A percentile compares a stretch with the other conserved stretches of the same genome.
Conservation (phyloP, 225 moss, liverwort and hornwort species). For the Takakia lepidozioides region DNA sequence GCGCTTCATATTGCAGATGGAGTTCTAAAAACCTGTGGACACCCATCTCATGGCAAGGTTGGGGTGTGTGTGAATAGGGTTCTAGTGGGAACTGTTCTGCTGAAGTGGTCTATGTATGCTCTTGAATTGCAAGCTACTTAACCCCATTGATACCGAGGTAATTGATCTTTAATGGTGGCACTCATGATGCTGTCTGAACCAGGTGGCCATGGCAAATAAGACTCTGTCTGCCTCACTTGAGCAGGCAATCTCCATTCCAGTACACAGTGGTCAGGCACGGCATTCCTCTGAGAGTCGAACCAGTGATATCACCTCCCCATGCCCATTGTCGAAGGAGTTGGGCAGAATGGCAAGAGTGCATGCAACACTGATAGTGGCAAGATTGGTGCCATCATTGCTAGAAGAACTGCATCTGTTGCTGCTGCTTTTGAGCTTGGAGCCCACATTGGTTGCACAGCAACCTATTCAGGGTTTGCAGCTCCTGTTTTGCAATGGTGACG, state of each 20-base stretch:
- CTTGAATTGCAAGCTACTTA: too few relatives aligned
- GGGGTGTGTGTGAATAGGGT: too few relatives aligned
- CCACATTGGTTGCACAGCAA: conserved; percentile 32
- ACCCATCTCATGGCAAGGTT: too few relatives aligned
- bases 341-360: conserved; percentile 51
- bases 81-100: too few relatives aligned
- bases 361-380: conserved; percentile 50
- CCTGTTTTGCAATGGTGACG: conserved; percentile 44
- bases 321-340: conserved; percentile 24
- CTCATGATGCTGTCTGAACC: not conserved
- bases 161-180: too few relatives aligned
- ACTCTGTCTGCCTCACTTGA: conserved; percentile 13
- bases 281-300: conserved; percentile 19
- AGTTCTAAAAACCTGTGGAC: too few relatives aligned
- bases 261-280: conserved; percentile 19
- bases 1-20: too few relatives aligned
- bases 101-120: too few relatives aligned
- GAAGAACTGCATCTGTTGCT: conserved; percentile 66
- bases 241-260: conserved; percentile 8
- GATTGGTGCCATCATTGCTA: conserved; percentile 64
- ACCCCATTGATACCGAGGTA: too few relatives aligned
- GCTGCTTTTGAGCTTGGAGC: conserved; percentile 54
- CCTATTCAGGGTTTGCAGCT: conserved; percentile 18
- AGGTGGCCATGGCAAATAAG: conserved; percentile 18
- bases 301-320: conserved; percentile 18